Base-by-base conservation (phyloP, 768 basidiomycete genomes). In the Naganishia friedmannii region DNA sequence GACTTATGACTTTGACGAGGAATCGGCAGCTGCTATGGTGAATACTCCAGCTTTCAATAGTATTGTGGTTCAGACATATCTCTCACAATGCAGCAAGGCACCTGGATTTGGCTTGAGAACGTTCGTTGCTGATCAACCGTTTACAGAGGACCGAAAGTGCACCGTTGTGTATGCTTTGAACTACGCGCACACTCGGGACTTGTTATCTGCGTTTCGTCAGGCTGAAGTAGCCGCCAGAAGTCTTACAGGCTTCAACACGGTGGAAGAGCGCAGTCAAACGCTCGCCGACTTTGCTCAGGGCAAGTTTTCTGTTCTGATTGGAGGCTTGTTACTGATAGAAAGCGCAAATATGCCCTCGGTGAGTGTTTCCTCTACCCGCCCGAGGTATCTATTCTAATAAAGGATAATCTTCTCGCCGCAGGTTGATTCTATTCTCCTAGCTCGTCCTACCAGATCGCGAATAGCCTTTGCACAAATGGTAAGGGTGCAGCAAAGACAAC, bases 291-390 rank as follows among this genome's bases (percentile, higher is more conserved):
- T 55, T 31, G 29, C 54, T 8, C 5, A 31, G 21, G 29, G 54
- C 54, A 21, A 55, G 7, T 31, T 34, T 31, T 55, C 54, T 7
- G 54, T 55, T 55, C 29, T 28, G 29, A 55, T 55, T 10, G 54
- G 54, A 31, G 6, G 54, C 9, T 34, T 55, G 26, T 17, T 29
- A 26, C 15, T 55, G 3, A 17, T 55, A 6, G 54, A 55, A 26
- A 55, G 54, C 54, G 54, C 29, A 55, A 55, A 32, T 26, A 55
- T 55, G 54, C 54, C 29, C 3, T 51, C 54, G 19, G 26, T 55
- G 12, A 19, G 32, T n/a, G 19, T 12, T 55, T 3, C 2, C 19
- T 34, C 29, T 3, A 55, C 19, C 29, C 17, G 15, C 12, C 54
- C 9, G 9, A 28, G 23, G 54, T 9, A 31, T 3, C 21, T n/a